Percentiles rank a stretch among this genome's conserved stretches.
These are phyloP conservation scores for Malassezia caprae DNA, from an alignment of 1,284 basidiomycete species.

Conservation along the genomic window DNA sequence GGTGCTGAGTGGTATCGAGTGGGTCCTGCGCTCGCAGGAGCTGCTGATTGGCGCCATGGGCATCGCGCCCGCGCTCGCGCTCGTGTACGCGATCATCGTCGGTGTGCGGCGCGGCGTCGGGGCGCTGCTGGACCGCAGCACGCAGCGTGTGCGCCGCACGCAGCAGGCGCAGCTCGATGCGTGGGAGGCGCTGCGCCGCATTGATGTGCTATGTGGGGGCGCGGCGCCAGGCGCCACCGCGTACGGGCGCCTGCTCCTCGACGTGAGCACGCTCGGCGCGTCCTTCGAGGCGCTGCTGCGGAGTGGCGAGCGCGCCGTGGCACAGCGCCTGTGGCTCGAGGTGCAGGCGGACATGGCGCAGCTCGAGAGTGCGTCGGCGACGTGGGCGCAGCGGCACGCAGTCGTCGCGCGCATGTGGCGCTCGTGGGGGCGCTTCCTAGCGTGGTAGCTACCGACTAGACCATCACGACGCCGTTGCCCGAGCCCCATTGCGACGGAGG, in stretches of 20 bases:
- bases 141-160: background rate
- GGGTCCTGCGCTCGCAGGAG: constrained; percentile 84
- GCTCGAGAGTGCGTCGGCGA: constrained; percentile 54
- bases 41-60: constrained; percentile 95
- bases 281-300: constrained; percentile 47
- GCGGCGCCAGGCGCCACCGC: constrained; percentile 44
- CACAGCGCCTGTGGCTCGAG: constrained; percentile 56
- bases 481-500: constrained; percentile 20
- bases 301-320: constrained; percentile 23
- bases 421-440: constrained; percentile 55
- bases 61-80: constrained; percentile 74
- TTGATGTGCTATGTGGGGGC: constrained; percentile 34
- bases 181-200: constrained; percentile 24
- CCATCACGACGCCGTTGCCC: constrained; percentile 45
- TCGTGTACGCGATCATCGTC: constrained; percentile 57
- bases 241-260: constrained; percentile 64
- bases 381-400: constrained; percentile 10
- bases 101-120: constrained; percentile 48
- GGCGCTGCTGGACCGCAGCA: background rate
- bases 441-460: constrained; percentile 17
- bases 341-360: constrained; percentile 78
- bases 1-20: constrained; percentile 75
- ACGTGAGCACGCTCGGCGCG: constrained; percentile 59
- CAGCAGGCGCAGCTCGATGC: constrained; percentile 8
- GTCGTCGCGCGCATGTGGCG: constrained; percentile 85